These are phyloP conservation scores for Scheffersomyces amazonensis DNA, from an alignment of 805 yeast genomes.

Conservation along the genomic window DNA sequence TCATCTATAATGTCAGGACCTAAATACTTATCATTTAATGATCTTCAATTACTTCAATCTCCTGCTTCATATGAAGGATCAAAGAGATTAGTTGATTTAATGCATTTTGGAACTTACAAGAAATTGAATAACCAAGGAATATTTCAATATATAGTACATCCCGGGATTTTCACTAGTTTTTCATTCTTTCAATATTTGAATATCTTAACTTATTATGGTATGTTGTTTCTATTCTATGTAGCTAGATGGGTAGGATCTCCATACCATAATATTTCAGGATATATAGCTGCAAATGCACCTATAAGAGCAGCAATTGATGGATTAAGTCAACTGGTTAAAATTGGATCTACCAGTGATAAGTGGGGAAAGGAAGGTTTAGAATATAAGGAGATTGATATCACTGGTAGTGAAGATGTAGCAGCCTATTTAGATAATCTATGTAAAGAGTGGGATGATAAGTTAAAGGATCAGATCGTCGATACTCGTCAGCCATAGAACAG, in stretches of 20 bases:
- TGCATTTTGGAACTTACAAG: slow-evolving; percentile 71
- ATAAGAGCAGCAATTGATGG: slow-evolving; percentile 47
- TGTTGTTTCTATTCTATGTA: slow-evolving; percentile 78
- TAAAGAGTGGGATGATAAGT: slow-evolving; percentile 69
- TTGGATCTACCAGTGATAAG: slow-evolving; percentile 68
- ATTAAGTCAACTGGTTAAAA: slow-evolving; percentile 43
- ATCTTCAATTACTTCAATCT: slow-evolving; percentile 65
- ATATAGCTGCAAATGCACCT: slow-evolving; percentile 87
- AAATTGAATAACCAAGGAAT: slow-evolving; percentile 51
- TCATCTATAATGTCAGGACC: slow-evolving; percentile 82
- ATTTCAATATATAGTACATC: slow-evolving; percentile 78
- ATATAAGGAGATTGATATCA: slow-evolving; percentile 51
- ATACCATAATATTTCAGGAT: slow-evolving; percentile 87
- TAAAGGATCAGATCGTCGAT: slow-evolving; percentile 69
- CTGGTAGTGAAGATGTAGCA: slow-evolving; percentile 68
- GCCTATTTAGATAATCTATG: slow-evolving; percentile 56
- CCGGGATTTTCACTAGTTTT: slow-evolving; percentile 88
- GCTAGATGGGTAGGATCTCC: slow-evolving; percentile 82
- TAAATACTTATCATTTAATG: slow-evolving; percentile 67
- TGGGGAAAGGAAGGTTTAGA: slow-evolving; percentile 66
- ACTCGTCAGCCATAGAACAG: slow-evolving; percentile 29
- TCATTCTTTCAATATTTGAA: slow-evolving; percentile 77
- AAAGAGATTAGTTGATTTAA: slow-evolving; percentile 77
- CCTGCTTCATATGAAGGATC: slow-evolving; percentile 86
- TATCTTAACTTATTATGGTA: slow-evolving; percentile 76